Conservation (phyloP, 2,329 filamentous ascomycete species). For the Sporothrix phasma region DNA sequence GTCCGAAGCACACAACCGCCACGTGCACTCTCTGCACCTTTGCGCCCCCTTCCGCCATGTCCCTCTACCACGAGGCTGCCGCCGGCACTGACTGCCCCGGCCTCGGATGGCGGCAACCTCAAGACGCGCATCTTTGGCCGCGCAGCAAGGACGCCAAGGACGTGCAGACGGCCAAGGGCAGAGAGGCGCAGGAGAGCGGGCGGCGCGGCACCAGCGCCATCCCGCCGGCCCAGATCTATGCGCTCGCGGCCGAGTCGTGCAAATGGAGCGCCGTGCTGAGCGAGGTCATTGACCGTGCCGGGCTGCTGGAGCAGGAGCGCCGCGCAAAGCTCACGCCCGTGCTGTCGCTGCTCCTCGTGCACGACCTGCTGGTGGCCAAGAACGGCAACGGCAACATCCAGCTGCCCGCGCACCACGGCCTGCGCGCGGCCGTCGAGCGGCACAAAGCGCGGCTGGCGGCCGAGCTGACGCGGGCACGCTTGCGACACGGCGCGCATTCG, state of each 20-base stretch:
- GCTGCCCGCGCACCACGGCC: slow-evolving; percentile 66
- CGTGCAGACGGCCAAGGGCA: background rate
- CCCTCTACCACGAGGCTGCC: slow-evolving; percentile 87
- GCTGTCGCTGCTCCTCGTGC: slow-evolving; percentile 70
- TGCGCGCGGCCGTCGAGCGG: slow-evolving; percentile 63
- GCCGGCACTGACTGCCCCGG: slow-evolving; percentile 55
- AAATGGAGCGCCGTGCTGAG: slow-evolving; percentile 86
- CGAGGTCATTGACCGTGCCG: slow-evolving; percentile 77
- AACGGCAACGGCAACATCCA: slow-evolving; percentile 62
- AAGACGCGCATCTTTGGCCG: slow-evolving; percentile 76
- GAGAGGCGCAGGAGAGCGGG: background rate
- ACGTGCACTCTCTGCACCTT: too few species aligned
- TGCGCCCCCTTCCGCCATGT: slow-evolving; percentile 47
- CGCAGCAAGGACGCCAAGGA: slow-evolving; percentile 30
- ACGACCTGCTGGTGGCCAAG: slow-evolving; percentile 63
- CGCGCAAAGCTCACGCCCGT: slow-evolving; percentile 60
- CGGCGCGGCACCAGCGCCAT: slow-evolving; percentile 44
- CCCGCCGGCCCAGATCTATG: slow-evolving; percentile 72
- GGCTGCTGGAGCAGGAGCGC: slow-evolving; percentile 61
- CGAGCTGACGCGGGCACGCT: slow-evolving; percentile 70
- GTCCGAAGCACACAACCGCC: background rate
- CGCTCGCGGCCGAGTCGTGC: slow-evolving; percentile 71
- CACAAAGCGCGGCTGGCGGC: slow-evolving; percentile 74
- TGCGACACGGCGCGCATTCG: slow-evolving; percentile 60
- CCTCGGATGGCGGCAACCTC: slow-evolving; percentile 66